Base-by-base conservation (phyloP, 2,329 filamentous ascomycete genomes). In the Penicillium fuscoglaucum region DNA sequence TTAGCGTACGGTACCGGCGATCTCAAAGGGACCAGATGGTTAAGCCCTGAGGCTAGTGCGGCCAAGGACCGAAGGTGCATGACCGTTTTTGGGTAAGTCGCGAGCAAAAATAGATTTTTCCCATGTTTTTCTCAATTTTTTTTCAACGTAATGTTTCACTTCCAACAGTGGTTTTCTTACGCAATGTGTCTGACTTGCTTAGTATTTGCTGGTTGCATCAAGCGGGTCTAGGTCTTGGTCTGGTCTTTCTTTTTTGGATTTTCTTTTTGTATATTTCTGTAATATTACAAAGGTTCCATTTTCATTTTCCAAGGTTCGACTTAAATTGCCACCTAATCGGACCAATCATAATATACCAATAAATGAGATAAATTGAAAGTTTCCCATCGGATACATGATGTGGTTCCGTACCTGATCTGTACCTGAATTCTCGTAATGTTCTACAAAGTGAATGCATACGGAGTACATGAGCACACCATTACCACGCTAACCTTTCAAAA, bases 61-160 rank as follows among this genome's bases (percentile, higher is more conserved):
- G 49, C 49, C 49, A 52, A 52, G 39, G 19, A 21, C 35, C 39
- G 9, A 40, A 28, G 49, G 3, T 33, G 21, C n/a, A n/a, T 45
- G 17, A 24, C 51, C 41, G 51, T 31, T 21, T 53, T 33, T 12
- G 19, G 49, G 4, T 15, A 26, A 26, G 19, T 21, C 31, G 46
- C 19, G n/a, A 40, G 28, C 21, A 46, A 52, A 52, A 52, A 52
- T 52, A 52, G 39, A 45, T 37, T 37, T 15, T 9, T 28, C 37
- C 8, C 8, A 35, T 44, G 24, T 24, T 9, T 44, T 44, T 21
- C 19, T 17, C 33, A 13, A 33, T 28, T 26, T 45, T 6, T 46
- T n/a, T 49, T 8, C 6, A 31, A 46, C n/a, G 37, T 52, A 46
- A 52, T 52, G 40, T 52, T 52, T 31, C 50, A 52, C 46, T 26